Conservation (phyloP, 139 green algal genomes). For the Coelastrella sp. region DNA sequence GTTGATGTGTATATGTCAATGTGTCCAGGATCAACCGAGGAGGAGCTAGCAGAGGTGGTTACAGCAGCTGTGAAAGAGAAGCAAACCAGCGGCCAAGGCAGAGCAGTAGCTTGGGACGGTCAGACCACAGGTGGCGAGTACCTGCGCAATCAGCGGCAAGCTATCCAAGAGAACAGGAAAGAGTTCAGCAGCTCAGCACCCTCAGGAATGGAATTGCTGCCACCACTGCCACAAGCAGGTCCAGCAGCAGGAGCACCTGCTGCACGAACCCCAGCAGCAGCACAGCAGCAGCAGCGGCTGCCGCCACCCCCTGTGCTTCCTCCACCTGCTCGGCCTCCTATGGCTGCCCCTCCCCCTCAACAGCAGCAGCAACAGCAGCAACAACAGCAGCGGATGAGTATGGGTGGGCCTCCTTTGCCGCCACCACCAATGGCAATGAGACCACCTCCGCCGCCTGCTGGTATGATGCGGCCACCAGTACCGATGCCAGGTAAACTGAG, state of each 20-base stretch:
- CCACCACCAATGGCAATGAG: background rate
- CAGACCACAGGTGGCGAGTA: slow-evolving; percentile 52
- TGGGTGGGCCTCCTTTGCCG: slow-evolving; percentile 29
- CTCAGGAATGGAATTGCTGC: background rate
- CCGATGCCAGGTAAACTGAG: too few relatives aligned
- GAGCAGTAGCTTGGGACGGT: slow-evolving; percentile 75
- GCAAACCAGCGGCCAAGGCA: slow-evolving; percentile 71
- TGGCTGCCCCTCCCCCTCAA: too few relatives aligned
- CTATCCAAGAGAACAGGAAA: slow-evolving; percentile 53
- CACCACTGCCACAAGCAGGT: background rate
- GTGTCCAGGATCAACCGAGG: slow-evolving; percentile 75
- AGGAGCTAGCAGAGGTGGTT: slow-evolving; percentile 85
- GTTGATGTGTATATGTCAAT: too few relatives aligned
- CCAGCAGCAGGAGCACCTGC: background rate
- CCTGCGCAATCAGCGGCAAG: slow-evolving; percentile 56
- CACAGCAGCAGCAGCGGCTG: slow-evolving; percentile 33
- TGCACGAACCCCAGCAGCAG: slow-evolving; percentile 20
- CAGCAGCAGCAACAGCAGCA: background rate
- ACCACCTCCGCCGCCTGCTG: background rate
- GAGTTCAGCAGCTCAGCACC: slow-evolving; percentile 16
- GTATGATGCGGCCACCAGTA: slow-evolving; percentile 48
- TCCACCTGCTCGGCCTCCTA: slow-evolving; percentile 26
- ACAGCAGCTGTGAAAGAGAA: slow-evolving; percentile 76
- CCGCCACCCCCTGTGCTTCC: slow-evolving; percentile 33
- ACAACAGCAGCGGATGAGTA: slow-evolving; percentile 28